Conservation (phyloP, 2,329 filamentous ascomycete genomes). For the Sarocladium brachiariae region DNA sequence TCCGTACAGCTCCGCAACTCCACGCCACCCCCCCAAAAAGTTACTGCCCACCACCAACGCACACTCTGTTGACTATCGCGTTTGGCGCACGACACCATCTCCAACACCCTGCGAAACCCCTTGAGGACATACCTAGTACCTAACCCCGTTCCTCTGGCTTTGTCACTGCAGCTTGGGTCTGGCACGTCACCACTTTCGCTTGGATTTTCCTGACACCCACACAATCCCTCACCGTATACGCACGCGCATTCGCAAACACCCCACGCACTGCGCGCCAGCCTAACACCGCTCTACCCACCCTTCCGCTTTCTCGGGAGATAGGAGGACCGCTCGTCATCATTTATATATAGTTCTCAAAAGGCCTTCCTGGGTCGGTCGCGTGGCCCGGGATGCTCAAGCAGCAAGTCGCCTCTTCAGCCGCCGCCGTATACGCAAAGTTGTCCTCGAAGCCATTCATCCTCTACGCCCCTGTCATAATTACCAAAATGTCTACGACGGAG, state of each 20-base stretch:
- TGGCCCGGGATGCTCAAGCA: conserved; percentile 38
- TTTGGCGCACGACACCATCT: too few relatives aligned
- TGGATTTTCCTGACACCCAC: background rate
- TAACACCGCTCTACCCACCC: background rate
- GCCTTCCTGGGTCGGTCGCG: conserved; percentile 6
- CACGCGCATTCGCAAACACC: conserved; percentile 1
- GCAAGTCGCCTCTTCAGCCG: conserved; percentile 26
- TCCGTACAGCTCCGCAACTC: conserved; percentile 3
- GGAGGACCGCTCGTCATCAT: background rate
- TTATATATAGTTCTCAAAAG: conserved; percentile 1
- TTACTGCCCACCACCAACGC: background rate
- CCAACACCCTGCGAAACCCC: background rate
- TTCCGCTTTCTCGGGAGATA: background rate
- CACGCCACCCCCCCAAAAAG: background rate
- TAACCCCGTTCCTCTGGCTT: background rate
- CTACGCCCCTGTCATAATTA: conserved; percentile 16
- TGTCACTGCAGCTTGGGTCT: background rate
- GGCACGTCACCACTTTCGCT: conserved; percentile 3
- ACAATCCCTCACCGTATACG: background rate
- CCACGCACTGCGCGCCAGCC: background rate
- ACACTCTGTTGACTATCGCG: background rate
- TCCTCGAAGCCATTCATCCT: conserved; percentile 11
- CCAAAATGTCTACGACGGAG: conserved; percentile 28
- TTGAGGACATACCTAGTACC: background rate
- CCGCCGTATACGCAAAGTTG: conserved; percentile 14